A percentile compares a stretch with the other conserved stretches of the same genome.
Evolutionary conservation across 805 yeast genomes (phyloP).

Genomic region (Suhomyces tanzawaensis): DNA sequence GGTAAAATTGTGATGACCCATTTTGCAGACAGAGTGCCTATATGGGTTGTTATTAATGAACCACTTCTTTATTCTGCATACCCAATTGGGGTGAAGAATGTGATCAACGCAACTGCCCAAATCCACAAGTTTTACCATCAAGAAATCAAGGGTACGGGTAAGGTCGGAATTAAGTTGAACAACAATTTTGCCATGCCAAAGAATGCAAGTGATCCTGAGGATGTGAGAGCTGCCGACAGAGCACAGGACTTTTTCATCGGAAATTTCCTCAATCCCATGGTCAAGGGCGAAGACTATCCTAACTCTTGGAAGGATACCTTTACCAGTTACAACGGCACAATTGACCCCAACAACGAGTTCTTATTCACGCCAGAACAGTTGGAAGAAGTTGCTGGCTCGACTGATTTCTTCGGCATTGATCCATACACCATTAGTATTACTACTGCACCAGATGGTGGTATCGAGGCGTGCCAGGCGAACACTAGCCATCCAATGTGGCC

Average conservation of each 20-base stretch:
- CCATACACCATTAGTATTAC: slow-evolving; percentile 23
- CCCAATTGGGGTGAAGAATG: slow-evolving; percentile 21
- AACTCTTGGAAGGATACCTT: slow-evolving; percentile 19
- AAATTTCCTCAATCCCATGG: slow-evolving; percentile 29
- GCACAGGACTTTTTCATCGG: slow-evolving; percentile 23
- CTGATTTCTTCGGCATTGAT: slow-evolving; percentile 34
- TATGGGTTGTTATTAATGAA: slow-evolving; percentile 32
- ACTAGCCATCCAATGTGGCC: slow-evolving; percentile 22
- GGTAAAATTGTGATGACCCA: slow-evolving; percentile 29
- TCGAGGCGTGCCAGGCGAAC: slow-evolving; percentile 23
- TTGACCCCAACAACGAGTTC: slow-evolving; percentile 3
- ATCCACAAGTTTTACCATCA: slow-evolving; percentile 22
- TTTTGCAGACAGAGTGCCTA: slow-evolving; percentile 27
- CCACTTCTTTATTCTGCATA: slow-evolving; percentile 21
- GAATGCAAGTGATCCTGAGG: slow-evolving; percentile 20
- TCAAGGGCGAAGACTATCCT: slow-evolving; percentile 29
- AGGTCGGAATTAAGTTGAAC: slow-evolving; percentile 24
- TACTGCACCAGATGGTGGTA: slow-evolving; percentile 19
- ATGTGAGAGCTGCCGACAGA: slow-evolving; percentile 25
- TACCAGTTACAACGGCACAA: slow-evolving; percentile 10
- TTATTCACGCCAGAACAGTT: slow-evolving; percentile 26
- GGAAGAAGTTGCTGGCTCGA: slow-evolving; percentile 17
- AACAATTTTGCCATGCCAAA: slow-evolving; percentile 26
- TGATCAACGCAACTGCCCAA: slow-evolving; percentile 24
- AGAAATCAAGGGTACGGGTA: slow-evolving; percentile 23